phyloP scores from a whole-genome alignment of 2,329 filamentous ascomycete genomes.

The Cytospora mali region DNA sequence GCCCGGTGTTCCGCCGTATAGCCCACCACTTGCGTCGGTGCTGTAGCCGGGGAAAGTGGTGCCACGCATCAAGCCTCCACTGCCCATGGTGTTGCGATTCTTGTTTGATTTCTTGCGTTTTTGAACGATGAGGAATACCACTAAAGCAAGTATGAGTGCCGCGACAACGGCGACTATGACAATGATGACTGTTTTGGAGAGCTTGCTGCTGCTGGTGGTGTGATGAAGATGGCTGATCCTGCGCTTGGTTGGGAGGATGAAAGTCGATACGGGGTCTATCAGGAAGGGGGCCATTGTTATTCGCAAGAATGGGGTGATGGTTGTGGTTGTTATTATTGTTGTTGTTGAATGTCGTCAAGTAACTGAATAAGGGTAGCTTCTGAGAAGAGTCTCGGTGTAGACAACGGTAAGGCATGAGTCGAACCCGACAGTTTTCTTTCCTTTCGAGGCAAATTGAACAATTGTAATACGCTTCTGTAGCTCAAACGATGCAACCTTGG shows the following conservation, averaged over 20 bases:
- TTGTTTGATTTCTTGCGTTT: background rate
- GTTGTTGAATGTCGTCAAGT: too few relatives aligned
- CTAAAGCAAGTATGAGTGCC: background rate
- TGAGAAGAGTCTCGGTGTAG: too few relatives aligned
- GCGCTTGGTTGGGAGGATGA: background rate
- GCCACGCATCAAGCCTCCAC: background rate
- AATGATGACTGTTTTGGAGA: constrained; percentile 1
- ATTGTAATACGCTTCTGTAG: background rate
- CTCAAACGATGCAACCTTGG: background rate
- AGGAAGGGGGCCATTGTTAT: constrained; percentile 9
- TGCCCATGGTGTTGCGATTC: background rate
- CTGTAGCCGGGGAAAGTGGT: background rate
- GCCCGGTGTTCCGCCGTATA: background rate
- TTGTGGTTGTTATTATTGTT: background rate
- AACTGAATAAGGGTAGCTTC: too few relatives aligned
- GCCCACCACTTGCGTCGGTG: background rate
- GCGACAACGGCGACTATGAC: background rate
- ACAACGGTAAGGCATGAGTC: too few relatives aligned
- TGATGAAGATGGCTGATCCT: background rate
- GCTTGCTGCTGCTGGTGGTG: background rate
- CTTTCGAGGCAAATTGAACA: too few relatives aligned
- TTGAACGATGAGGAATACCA: background rate
- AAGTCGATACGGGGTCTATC: background rate
- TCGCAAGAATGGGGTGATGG: background rate
- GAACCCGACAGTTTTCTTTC: too few relatives aligned